A percentile compares a stretch with the other conserved stretches of the same genome.
Conservation (phyloP, 257 asterid genomes). For the Agastache rugosa region DNA sequence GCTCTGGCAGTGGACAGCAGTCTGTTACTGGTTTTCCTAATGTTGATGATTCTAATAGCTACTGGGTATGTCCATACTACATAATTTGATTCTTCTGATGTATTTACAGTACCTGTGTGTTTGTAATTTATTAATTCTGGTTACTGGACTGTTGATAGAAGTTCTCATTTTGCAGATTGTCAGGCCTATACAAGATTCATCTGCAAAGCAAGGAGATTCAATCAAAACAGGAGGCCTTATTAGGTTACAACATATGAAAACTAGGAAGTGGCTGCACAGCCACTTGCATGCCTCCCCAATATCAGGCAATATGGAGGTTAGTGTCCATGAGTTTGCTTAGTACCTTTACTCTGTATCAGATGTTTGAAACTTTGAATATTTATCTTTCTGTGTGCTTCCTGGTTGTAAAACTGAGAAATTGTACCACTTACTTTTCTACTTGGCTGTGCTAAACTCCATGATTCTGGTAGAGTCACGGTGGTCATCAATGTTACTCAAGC, state of each 20-base stretch:
- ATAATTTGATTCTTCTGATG: not conserved
- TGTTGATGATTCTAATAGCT: constrained; percentile 94
- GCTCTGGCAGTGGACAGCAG: constrained; percentile 99
- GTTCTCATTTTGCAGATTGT: constrained; percentile 61
- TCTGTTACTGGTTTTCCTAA: constrained; percentile 91
- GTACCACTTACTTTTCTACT: not conserved
- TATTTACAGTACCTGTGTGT: not conserved
- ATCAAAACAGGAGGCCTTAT: constrained; percentile 70
- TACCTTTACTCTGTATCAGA: constrained; percentile 7
- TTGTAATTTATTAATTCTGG: not conserved
- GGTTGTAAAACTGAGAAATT: not conserved
- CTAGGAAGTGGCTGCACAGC: constrained; percentile 96
- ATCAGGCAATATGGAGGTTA: constrained; percentile 92
- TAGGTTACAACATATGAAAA: constrained; percentile 88
- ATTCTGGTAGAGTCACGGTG: not conserved
- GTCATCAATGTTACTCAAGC: constrained; percentile 4
- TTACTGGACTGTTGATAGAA: constrained; percentile 23
- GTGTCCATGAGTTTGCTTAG: constrained; percentile 35
- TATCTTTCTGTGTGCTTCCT: not conserved
- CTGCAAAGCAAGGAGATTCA: constrained; percentile 87
- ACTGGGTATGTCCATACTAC: constrained; percentile 68
- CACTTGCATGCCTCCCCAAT: constrained; percentile 99
- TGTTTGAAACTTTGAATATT: not conserved
- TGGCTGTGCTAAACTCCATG: not conserved
- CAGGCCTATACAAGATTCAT: constrained; percentile 62